Evolutionary conservation across 2,329 filamentous ascomycete genomes (phyloP).

Genomic region (Colletotrichum lindemuthianum): DNA sequence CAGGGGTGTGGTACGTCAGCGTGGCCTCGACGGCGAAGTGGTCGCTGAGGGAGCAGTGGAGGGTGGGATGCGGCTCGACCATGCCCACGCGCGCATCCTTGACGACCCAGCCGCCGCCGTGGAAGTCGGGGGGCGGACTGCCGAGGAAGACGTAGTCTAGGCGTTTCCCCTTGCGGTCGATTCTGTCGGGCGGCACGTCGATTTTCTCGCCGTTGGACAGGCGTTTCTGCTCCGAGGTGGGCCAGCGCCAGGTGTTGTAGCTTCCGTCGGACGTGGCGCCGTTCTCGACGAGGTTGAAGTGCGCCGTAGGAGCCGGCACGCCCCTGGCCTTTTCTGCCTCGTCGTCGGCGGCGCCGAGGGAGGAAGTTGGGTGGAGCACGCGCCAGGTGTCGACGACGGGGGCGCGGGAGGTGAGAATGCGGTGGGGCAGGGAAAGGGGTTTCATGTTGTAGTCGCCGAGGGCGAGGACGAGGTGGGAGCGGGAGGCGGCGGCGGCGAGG

Average conservation of each 20-base stretch:
- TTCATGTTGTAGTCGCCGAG: slow-evolving; percentile 97
- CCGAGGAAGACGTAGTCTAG: slow-evolving; percentile 95
- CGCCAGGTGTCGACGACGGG: slow-evolving; percentile 88
- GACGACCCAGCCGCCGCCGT: slow-evolving; percentile 70
- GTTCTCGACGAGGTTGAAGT: slow-evolving; percentile 81
- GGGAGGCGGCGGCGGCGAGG: slow-evolving; percentile 76
- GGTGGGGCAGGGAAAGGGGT: slow-evolving; percentile 85
- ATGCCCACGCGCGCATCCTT: slow-evolving; percentile 79
- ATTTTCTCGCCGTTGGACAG: slow-evolving; percentile 72
- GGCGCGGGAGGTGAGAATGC: slow-evolving; percentile 80
- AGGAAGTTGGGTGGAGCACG: slow-evolving; percentile 83
- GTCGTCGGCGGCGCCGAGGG: slow-evolving; percentile 78
- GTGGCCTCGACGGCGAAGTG: slow-evolving; percentile 93
- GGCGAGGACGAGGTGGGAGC: slow-evolving; percentile 84
- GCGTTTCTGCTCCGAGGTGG: slow-evolving; percentile 73
- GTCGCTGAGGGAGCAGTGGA: slow-evolving; percentile 90
- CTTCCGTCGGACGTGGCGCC: slow-evolving; percentile 88
- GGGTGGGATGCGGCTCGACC: slow-evolving; percentile 80
- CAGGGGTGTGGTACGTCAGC: slow-evolving; percentile 61
- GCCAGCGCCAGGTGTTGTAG: slow-evolving; percentile 95
- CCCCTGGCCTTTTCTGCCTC: slow-evolving; percentile 73
- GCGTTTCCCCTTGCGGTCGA: slow-evolving; percentile 82
- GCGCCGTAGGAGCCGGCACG: slow-evolving; percentile 76
- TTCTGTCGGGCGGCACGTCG: slow-evolving; percentile 69
- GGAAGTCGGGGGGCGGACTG: slow-evolving; percentile 40